Evolutionary conservation across 192 early-diverging fungal genomes (phyloP), one percentile per base, ranked within the genome.

Genomic region (Phlyctochytrium planicorne): DNA sequence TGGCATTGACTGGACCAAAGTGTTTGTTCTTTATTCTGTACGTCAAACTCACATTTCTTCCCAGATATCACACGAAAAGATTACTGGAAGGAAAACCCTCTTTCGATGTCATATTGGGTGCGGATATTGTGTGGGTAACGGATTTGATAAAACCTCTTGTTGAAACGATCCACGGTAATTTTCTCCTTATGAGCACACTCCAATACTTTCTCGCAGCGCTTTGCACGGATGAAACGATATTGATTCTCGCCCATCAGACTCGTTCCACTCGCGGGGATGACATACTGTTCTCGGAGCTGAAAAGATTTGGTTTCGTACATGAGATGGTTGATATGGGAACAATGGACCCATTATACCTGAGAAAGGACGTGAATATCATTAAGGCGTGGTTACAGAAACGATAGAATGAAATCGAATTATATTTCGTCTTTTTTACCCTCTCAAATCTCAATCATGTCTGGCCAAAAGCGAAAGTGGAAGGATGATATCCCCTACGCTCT

Each of bases 41-140:
- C 6, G 6, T 47, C 40, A 20, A 6, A 14, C 20, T 6, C 40
- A 14, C 6, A 47, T 47, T 47, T 6, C 6, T 14, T 6, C 40
- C 20, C 40, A 47, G 40, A 6, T 6, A 6, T 14, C 20, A 6
- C 6, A 47, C 40, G 40, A 14, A 14, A 47, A 47, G 20, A 47
- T 20, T 47, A 47, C 40, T 47, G 40, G 6, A 6, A 14, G 6
- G 10, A 47, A 47, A 47, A 47, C 40, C 40, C 33, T 16, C 6
- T 20, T 64, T 64, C 53, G 63, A 64, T 16, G 2, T 64, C 24
- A 55, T 64, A 36, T 3, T 64, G 2, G 63, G 34, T 17, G 30
- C 63, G 2, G 63, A 64, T 40, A 36, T 64, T 2, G 63, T 64
- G 2, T 64, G 63, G 63, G 63, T 64, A 12, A 36, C 40, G 14